Evolutionary conservation across 1,284 basidiomycete species (phyloP).

Genomic region (Thecaphora thlaspeos): DNA sequence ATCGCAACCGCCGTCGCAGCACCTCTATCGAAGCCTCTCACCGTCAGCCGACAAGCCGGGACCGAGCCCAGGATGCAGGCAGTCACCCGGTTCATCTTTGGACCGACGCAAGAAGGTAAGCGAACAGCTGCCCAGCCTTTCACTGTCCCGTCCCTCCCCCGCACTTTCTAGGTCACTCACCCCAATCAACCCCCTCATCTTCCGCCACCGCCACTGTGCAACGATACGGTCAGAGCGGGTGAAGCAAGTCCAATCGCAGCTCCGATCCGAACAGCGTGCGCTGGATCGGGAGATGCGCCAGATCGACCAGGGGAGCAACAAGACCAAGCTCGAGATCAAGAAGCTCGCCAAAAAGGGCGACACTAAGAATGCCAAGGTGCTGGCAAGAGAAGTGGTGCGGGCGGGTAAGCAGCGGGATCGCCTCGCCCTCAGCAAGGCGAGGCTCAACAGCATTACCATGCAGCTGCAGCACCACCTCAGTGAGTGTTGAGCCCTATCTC

Average conservation of each 20-base stretch:
- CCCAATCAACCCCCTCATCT: neutral
- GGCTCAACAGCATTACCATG: slow-evolving; percentile 83
- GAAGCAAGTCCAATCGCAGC: slow-evolving; percentile 46
- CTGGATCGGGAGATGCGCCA: slow-evolving; percentile 59
- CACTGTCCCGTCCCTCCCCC: too few species aligned
- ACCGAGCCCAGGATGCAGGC: slow-evolving; percentile 72
- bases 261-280: slow-evolving; percentile 49
- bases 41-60: too few species aligned
- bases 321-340: slow-evolving; percentile 80
- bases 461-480: slow-evolving; percentile 92
- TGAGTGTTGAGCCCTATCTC: slow-evolving; percentile 59
- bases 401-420: slow-evolving; percentile 92
- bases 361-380: slow-evolving; percentile 83
- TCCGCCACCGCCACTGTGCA: neutral
- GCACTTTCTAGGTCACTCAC: too few species aligned
- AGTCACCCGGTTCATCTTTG: slow-evolving; percentile 86
- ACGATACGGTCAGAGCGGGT: slow-evolving; percentile 28
- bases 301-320: slow-evolving; percentile 79
- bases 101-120: slow-evolving; percentile 83
- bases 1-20: too few species aligned
- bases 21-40: too few species aligned
- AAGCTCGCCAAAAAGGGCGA: slow-evolving; percentile 88
- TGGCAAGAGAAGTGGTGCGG: slow-evolving; percentile 90
- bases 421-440: slow-evolving; percentile 86
- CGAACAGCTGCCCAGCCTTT: too few species aligned